These are phyloP conservation scores for Pythium utonaiense DNA, from an alignment of 352 stramenopile genomes.

Conservation along the genomic window DNA sequence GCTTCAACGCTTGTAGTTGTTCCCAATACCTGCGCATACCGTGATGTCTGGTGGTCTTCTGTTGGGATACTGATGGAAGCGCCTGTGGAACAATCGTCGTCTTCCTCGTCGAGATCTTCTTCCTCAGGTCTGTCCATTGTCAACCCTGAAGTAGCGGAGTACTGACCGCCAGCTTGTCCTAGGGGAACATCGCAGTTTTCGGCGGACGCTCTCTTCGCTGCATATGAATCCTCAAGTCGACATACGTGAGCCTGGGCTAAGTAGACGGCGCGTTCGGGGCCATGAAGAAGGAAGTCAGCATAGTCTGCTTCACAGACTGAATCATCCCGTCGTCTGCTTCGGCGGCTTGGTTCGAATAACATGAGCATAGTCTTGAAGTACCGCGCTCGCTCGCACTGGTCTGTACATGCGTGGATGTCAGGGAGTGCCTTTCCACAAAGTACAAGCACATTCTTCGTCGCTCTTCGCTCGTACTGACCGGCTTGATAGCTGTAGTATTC, in stretches of 20 bases:
- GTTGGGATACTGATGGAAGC: neutral
- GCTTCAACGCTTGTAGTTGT: neutral
- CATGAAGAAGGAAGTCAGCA: neutral
- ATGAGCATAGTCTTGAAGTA: conserved; percentile 1
- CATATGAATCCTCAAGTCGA: neutral
- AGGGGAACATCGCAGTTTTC: neutral
- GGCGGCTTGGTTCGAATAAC: neutral
- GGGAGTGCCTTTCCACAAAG: neutral
- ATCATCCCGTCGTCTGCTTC: neutral
- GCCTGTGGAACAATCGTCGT: neutral
- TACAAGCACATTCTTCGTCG: neutral
- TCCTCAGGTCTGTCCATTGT: neutral
- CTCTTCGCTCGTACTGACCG: neutral
- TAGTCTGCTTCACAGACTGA: neutral
- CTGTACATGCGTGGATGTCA: neutral
- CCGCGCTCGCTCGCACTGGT: neutral
- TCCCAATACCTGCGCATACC: neutral
- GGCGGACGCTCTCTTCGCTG: neutral
- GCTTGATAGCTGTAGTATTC: neutral
- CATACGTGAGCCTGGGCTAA: neutral
- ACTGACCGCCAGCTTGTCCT: neutral
- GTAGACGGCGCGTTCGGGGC: neutral
- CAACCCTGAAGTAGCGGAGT: neutral
- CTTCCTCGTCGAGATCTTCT: neutral
- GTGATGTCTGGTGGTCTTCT: neutral